These are phyloP conservation scores for Boletus patriciae DNA, from an alignment of 768 basidiomycete species.

Conservation along the genomic window DNA sequence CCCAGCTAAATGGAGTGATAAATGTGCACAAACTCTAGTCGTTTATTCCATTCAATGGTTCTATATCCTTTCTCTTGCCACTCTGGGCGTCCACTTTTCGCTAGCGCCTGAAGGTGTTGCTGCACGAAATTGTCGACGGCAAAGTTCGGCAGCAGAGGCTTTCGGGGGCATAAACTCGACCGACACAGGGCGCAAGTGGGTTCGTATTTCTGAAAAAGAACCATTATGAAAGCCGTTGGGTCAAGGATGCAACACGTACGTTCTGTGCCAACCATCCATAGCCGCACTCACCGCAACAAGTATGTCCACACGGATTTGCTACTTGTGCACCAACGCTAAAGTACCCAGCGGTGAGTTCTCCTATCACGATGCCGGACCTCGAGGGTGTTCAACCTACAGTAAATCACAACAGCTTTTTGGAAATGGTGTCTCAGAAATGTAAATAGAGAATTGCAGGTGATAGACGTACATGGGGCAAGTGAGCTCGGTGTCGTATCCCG, in stretches of 20 bases:
- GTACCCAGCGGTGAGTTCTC: background rate
- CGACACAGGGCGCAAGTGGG: conserved; percentile 65
- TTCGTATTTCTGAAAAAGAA: conserved; percentile 36
- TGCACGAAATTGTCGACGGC: conserved; percentile 59
- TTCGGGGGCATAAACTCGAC: conserved; percentile 37
- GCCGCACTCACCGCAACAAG: conserved; percentile 67
- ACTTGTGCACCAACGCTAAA: conserved; percentile 59
- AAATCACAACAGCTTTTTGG: conserved; percentile 67
- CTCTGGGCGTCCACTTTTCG: conserved; percentile 46
- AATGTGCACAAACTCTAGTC: conserved; percentile 50
- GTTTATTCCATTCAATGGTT: conserved; percentile 49
- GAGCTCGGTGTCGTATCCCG: conserved; percentile 61
- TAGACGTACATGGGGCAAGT: conserved; percentile 68
- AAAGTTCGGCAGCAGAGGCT: conserved; percentile 65
- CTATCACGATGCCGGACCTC: background rate
- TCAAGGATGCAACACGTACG: conserved; percentile 35
- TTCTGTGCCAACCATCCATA: conserved; percentile 57
- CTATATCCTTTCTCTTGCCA: conserved; percentile 53
- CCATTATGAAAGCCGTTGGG: background rate
- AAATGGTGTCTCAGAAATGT: background rate
- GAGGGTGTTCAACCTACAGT: conserved; percentile 46
- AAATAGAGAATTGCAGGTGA: background rate
- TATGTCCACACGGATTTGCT: conserved; percentile 73
- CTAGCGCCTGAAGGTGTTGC: conserved; percentile 52
- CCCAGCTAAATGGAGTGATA: background rate